Evolutionary conservation across 2,329 filamentous ascomycete species (phyloP), one percentile per base, ranked within the genome.

Genomic region (Ophiocordyceps unilateralis): DNA sequence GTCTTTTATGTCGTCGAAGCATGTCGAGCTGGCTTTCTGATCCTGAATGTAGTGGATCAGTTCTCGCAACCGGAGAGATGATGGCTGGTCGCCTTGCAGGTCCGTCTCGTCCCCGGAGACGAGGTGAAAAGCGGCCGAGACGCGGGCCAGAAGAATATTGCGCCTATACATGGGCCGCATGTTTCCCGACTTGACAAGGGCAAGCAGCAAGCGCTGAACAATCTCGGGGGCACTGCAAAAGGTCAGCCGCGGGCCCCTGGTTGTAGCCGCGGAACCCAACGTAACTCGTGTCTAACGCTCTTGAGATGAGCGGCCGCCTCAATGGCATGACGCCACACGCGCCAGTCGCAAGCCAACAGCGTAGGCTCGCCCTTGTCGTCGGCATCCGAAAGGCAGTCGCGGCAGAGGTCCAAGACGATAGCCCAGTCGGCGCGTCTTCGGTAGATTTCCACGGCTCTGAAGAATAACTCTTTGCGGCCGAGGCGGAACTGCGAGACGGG

Each of bases 391-490:
- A 74, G 50, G n/a, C 63, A 67, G 1, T 64, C 55, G 3, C 55
- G 58, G 48, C 67, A 72, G 2, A 72, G 49, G 6, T 58, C 48
- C 44, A 65, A 72, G 5, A 69, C 55, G 1, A 51, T 52, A 5
- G 58, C 53, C 65, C 67, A 72, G 21, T 67, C 56, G 9, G 55
- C 53, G 6, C 59, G 56, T 1, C 52, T 48, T n/a, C 62, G 58
- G 10, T 68, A 57, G 10, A 56, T 59, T 5, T 52, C 45, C 5
- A 69, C 52, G 0, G 58, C 55, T n/a, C 66, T 60, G n/a, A 63
- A 51, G 12, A 71, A 56, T 0, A 69, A 49, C 45, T 70, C 63
- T 46, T 72, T 73, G 41, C 64, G 63, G 3, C 67, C 68, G 19
- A 61, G 52, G 17, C 55, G 58, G 39, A 73, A 64, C 48, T 71